A percentile compares a stretch with the other conserved stretches of the same genome.
Evolutionary conservation across 306 rosid genomes (phyloP).

Genomic region (Quillaja saponaria): DNA sequence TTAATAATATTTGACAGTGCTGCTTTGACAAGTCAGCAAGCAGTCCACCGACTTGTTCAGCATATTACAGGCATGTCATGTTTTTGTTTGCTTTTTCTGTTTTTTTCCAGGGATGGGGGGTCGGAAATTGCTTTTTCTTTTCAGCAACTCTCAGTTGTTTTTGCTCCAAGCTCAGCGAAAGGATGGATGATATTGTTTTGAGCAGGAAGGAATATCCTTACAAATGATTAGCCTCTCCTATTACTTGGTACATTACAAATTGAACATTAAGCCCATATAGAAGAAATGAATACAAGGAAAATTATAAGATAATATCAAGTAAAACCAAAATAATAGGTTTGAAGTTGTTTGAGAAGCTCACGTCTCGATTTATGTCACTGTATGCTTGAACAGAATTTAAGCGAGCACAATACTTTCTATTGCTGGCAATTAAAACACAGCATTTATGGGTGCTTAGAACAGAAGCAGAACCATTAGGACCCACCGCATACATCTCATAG

Average conservation of each 20-base stretch:
- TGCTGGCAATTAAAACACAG: slow-evolving; percentile 84
- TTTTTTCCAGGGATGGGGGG: too few species aligned
- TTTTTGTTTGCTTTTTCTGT: too few species aligned
- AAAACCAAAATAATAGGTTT: slow-evolving; percentile 12
- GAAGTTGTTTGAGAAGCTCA: slow-evolving; percentile 46
- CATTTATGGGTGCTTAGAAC: slow-evolving; percentile 77
- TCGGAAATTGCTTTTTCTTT: too few species aligned
- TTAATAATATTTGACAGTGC: too few species aligned
- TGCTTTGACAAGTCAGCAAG: too few species aligned
- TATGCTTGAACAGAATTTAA: slow-evolving; percentile 89
- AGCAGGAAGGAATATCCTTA: slow-evolving; percentile 88
- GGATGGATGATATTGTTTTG: slow-evolving; percentile 84
- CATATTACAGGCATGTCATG: too few species aligned
- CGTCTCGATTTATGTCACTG: slow-evolving; percentile 89
- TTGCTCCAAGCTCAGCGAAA: slow-evolving; percentile 83
- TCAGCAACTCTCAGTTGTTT: slow-evolving; percentile 90
- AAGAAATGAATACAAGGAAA: slow-evolving; percentile 14
- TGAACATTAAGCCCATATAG: slow-evolving; percentile 18
- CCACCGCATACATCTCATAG: slow-evolving; percentile 51
- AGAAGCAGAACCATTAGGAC: slow-evolving; percentile 48
- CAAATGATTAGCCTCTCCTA: slow-evolving; percentile 83
- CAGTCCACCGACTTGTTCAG: too few species aligned
- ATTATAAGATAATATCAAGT: slow-evolving; percentile 21
- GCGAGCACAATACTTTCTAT: slow-evolving; percentile 78
- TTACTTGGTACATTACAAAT: slow-evolving; percentile 55